Conservation (phyloP, 768 basidiomycete genomes). For the Naganishia kalamii region DNA sequence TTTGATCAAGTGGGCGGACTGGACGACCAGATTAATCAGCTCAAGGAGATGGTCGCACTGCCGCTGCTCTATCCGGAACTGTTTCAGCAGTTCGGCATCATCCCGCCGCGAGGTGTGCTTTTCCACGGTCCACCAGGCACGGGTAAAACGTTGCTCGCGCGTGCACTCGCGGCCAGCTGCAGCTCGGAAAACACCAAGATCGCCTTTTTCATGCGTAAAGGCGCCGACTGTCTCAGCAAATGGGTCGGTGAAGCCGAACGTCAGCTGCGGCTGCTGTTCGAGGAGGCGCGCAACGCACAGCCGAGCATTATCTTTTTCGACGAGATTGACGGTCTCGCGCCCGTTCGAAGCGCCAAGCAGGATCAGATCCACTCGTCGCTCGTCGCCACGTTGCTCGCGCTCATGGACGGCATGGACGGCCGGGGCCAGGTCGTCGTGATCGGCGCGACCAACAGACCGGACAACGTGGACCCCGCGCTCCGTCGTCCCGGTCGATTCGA, state of each 20-base stretch:
- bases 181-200: conserved; percentile 78
- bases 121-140: conserved; percentile 99
- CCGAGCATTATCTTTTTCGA: conserved; percentile 99
- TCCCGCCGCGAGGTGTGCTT: conserved; percentile 89
- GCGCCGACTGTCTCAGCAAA: conserved; percentile 93
- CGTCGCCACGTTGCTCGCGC: conserved; percentile 85
- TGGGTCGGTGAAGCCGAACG: conserved; percentile 99
- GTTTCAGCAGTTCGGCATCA: conserved; percentile 86
- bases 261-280: conserved; percentile 87
- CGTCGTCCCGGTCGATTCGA: conserved; percentile 92
- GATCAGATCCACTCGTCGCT: conserved; percentile 98
- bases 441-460: conserved; percentile 94
- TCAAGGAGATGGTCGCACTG: conserved; percentile 97
- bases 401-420: conserved; percentile 99
- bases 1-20: conserved; percentile 96
- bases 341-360: conserved; percentile 95
- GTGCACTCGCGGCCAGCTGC: conserved; percentile 89
- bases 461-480: conserved; percentile 94
- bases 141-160: conserved; percentile 78
- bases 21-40: conserved; percentile 88
- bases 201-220: conserved; percentile 99
- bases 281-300: conserved; percentile 85
- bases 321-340: conserved; percentile 97
- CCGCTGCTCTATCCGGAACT: conserved; percentile 94
- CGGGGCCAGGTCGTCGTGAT: conserved; percentile 95